A percentile compares a stretch with the other conserved stretches of the same genome.
These are phyloP conservation scores for Phoenix dactylifera DNA, from an alignment of 176 grass and related monocot genomes.

Conservation along the genomic window DNA sequence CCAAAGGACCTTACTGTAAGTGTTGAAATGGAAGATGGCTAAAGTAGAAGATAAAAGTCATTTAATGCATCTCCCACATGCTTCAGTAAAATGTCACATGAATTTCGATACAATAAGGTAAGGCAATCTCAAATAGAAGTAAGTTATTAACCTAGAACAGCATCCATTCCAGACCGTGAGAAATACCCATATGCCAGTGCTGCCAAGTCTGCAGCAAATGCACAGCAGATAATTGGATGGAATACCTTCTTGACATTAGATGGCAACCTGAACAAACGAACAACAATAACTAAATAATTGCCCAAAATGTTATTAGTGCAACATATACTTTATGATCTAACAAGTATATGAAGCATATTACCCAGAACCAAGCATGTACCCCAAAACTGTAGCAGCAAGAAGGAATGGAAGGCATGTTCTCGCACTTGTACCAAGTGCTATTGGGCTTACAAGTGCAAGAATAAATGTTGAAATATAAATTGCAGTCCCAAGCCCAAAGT, in stretches of 20 bases:
- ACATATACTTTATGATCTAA: not conserved
- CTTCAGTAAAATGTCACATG: too few species aligned
- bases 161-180: slow-evolving; percentile 45
- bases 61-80: too few species aligned
- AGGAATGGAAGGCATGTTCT: slow-evolving; percentile 78
- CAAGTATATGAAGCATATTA: slow-evolving; percentile 31
- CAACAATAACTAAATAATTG: not conserved
- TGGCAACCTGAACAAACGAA: slow-evolving; percentile 48
- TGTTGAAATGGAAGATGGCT: too few species aligned
- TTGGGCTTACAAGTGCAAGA: slow-evolving; percentile 40
- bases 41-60: too few species aligned
- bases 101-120: too few species aligned
- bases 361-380: slow-evolving; percentile 93
- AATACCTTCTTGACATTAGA: slow-evolving; percentile 55
- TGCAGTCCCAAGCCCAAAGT: slow-evolving; percentile 44
- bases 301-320: not conserved
- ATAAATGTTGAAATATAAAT: slow-evolving; percentile 52
- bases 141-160: slow-evolving; percentile 67
- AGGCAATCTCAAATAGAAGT: not conserved
- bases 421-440: slow-evolving; percentile 54
- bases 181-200: slow-evolving; percentile 49
- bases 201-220: slow-evolving; percentile 65
- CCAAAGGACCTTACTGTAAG: too few species aligned
- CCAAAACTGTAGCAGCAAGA: slow-evolving; percentile 67
- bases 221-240: slow-evolving; percentile 84